Evolutionary conservation across 805 yeast species (phyloP), one percentile per base, ranked within the genome.

Genomic region (Teunomyces lycoperdinae): DNA sequence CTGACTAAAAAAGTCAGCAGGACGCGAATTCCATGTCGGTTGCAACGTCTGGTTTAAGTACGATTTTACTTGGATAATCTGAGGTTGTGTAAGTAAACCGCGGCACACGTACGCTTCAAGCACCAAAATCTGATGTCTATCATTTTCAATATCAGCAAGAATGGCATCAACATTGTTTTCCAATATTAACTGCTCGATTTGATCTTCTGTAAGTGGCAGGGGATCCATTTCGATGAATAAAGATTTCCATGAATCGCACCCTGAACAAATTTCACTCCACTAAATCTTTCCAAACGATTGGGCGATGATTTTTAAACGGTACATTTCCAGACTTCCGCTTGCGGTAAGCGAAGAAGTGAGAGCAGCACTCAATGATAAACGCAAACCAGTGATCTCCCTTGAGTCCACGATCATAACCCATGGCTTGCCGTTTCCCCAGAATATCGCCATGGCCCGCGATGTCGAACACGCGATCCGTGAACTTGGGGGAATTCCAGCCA

Each of bases 401-500:
- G 97, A 90, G 61, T 83, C 90, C 17, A 89, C 97, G 6, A 90
- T 89, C 58, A 80, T 90, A 54, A 85, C 96, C 5, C 97, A 89
- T 68, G 97, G 97, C 0, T 73, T 89, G 34, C 96, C 96, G 3
- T 86, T 67, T 58, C 96, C 96, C 0, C 76, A 77, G 17, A 89
- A 90, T 58, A 58, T 87, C 9, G 73, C 74, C 24, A 84, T 89
- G 89, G 96, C 96, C 0, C 57, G 57, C 28, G 64, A 71, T 1
- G 95, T 87, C 0, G 96, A 89, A 63, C 49, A 62, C 4, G 68
- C 76, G 6, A 77, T 89, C 13, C 72, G 95, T 38, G 60, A 62
- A 0, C 62, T 73, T 31, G 91, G 92, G 6, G 90, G 83, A 1
- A 67, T 85, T 4, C 97, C 97, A 0, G 96, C 96, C 0, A 88